Evolutionary conservation across 495 filamentous ascomycete species (phyloP), one percentile per base, ranked within the genome.

Genomic region (Neurospora sp.): DNA sequence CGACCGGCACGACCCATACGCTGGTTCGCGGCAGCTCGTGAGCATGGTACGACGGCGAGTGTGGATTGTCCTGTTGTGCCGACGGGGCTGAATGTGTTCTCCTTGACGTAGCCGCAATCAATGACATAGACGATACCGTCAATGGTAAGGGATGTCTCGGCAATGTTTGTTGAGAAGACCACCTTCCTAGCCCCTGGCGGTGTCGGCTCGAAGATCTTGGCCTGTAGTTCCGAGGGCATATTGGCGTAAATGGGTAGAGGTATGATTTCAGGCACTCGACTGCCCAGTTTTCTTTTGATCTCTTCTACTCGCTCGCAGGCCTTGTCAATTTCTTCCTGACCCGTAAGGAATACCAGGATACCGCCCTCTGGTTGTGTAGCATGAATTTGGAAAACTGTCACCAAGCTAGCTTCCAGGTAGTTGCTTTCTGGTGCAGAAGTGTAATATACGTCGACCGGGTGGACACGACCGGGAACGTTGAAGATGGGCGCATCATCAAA

Each of bases 401-500:
- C 96, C 72, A 98, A 91, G 39, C 92, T 92, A 12, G 96, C 96
- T 5, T 92, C 92, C 5, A 99, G 85, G 76, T 98, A 98, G 79
- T 98, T 97, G 39, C 93, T 93, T 80, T 99, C 96, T 0, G 96
- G 96, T 71, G 96, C 91, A 6, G 90, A 89, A 0, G 94, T 96
- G 82, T 97, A 97, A 81, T 96, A 93, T 37, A 97, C 94, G 72
- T 97, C 93, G 16, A 99, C 94, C 5, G 93, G 92, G 81, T 94
- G 97, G 40, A 91, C 88, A 72, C 96, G 91, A 31, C 96, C 96
- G 12, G 96, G 96, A 69, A 99, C 92, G 78, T 97, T 96, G 84
- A 98, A 97, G 73, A 98, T 98, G 11, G 96, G 95, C 4, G 92
- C 92, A 79, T 96, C 92, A 81, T 98, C 93, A 76, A 97, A 98